Evolutionary conservation across 768 basidiomycete genomes (phyloP).

Genomic region (Sporobolomyces roseus): DNA sequence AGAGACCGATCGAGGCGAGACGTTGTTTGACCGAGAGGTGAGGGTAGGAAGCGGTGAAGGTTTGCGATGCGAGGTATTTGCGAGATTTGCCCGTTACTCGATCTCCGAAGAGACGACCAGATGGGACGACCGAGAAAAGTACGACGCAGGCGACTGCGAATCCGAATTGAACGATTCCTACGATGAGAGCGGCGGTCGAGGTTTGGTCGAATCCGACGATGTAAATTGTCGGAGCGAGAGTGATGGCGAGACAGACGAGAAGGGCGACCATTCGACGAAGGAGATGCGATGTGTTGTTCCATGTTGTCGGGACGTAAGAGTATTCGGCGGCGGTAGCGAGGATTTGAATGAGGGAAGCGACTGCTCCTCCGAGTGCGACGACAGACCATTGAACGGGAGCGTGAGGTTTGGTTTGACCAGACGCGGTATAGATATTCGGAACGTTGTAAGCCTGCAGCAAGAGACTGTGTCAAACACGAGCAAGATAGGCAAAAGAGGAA

Average conservation of each 20-base stretch:
- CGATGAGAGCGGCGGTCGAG: constrained; percentile 69
- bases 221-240: constrained; percentile 90
- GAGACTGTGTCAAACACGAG: not conserved
- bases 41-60: constrained; percentile 95
- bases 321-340: constrained; percentile 90
- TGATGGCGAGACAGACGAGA: constrained; percentile 80
- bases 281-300: constrained; percentile 97
- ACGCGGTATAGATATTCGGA: constrained; percentile 66
- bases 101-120: constrained; percentile 98
- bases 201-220: constrained; percentile 76
- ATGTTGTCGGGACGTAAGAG: constrained; percentile 94
- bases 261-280: constrained; percentile 86
- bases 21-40: constrained; percentile 61
- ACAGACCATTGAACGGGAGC: constrained; percentile 88
- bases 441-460: constrained; percentile 69
- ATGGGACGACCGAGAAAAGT: constrained; percentile 86
- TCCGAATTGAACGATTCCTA: constrained; percentile 94
- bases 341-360: constrained; percentile 96
- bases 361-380: constrained; percentile 87
- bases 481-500: not conserved
- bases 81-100: constrained; percentile 89
- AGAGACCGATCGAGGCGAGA: constrained; percentile 72
- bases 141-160: constrained; percentile 81
- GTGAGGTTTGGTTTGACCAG: constrained; percentile 55
- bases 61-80: constrained; percentile 97